Percentiles rank a stretch among this genome's conserved stretches.
phyloP scores from a whole-genome alignment of 2,329 filamentous ascomycete genomes.

The Thielaviopsis musarum region DNA sequence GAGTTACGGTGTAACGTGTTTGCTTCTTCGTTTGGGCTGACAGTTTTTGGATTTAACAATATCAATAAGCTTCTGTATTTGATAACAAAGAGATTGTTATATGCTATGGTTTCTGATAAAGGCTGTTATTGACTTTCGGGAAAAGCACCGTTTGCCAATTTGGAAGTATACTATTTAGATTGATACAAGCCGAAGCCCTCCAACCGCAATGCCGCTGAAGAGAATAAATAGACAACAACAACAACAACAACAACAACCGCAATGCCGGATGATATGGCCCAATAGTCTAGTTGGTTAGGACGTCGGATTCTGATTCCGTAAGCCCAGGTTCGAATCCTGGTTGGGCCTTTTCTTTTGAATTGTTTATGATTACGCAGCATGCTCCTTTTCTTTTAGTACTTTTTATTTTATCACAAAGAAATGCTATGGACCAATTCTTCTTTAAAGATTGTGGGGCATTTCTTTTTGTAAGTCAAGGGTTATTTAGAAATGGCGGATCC shows the following conservation, averaged over 20 bases:
- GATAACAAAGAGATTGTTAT: background rate
- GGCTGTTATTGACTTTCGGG: too few relatives aligned
- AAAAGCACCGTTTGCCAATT: background rate
- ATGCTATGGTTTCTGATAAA: background rate
- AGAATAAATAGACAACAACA: too few relatives aligned
- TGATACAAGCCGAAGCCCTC: too few relatives aligned
- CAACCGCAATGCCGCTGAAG: too few relatives aligned
- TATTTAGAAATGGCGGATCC: too few relatives aligned
- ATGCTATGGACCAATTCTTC: too few relatives aligned
- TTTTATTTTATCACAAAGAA: background rate
- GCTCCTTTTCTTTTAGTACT: background rate
- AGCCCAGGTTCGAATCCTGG: slow-evolving; percentile 11
- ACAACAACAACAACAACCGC: too few relatives aligned
- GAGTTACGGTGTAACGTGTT: too few relatives aligned
- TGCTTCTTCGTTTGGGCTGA: background rate
- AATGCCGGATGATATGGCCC: background rate
- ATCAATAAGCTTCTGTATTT: background rate
- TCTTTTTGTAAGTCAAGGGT: too few relatives aligned
- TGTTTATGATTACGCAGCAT: too few relatives aligned
- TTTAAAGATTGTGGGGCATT: background rate
- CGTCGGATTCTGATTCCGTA: too few relatives aligned
- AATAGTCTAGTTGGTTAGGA: slow-evolving; percentile 12
- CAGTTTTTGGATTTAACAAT: background rate
- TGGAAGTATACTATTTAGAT: too few relatives aligned
- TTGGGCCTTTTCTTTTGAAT: background rate